Base-by-base conservation (phyloP, 768 basidiomycete genomes). In the Leccinum olivaceopallidum region DNA sequence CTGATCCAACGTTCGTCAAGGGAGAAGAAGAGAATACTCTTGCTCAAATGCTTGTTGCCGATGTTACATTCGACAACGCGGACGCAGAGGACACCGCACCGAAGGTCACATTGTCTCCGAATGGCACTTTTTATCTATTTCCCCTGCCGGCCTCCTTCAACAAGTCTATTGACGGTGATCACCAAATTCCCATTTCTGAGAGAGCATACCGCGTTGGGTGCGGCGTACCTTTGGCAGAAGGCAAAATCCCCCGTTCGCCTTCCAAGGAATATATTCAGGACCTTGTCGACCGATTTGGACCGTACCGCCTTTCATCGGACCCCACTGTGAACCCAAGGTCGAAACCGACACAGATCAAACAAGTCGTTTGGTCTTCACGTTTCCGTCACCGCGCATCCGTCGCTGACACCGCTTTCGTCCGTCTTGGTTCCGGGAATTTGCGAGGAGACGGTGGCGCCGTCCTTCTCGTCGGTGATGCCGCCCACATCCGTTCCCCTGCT, bases 401-500 rank as follows among this genome's bases (percentile, higher is more conserved):
- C 57, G 81, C 81, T 5, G 79, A 78, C 39, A 69, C 64, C 6
- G 70, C 73, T 48, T 76, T 81, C 57, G 57, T 72, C 32, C 74
- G 73, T 37, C 64, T 77, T n/a, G 68, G 65, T 2, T 54, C 56
- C 2, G 55, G 47, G 16, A 63, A 58, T 6, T 16, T 51, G 8
- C 24, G 24, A 24, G 50, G 8, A 12, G 58, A 55, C 20, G 72
- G 70, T 2, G 67, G 63, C 0, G 60, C 54, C 10, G 50, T 72
- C 58, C 20, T 73, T 44, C 63, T 82, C 49, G 47, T 79, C 5
- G 80, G 80, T 5, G 80, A 82, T 62, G 81, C 83, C 3, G 83
- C 83, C 24, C 76, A 81, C 18, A 78, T 83, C 51, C 84, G 83
- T 59, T 80, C 83, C 0, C 84, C 83, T 22, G 74, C 77, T 6